Conservation (phyloP, 169 alveolate species). For the Blepharisma undulans region DNA sequence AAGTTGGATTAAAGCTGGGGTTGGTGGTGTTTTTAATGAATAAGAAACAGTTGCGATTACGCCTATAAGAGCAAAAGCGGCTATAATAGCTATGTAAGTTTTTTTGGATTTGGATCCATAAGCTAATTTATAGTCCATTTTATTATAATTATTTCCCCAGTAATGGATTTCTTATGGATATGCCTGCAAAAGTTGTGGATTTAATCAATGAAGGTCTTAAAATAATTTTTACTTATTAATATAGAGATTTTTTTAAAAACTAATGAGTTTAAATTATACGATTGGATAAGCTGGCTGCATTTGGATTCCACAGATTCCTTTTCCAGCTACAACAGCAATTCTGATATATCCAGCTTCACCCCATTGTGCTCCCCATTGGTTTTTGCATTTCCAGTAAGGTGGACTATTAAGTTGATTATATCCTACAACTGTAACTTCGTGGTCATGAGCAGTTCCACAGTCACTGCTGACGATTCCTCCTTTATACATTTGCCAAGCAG, state of each 20-base stretch:
- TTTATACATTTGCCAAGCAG: conserved; percentile 87
- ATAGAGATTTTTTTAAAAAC: not conserved
- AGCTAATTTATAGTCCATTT: not conserved
- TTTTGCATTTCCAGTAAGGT: conserved; percentile 60
- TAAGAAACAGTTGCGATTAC: not conserved
- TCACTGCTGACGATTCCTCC: conserved; percentile 74
- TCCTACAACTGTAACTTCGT: conserved; percentile 82
- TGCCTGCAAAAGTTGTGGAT: not conserved
- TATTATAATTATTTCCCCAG: not conserved
- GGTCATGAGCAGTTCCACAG: conserved; percentile 81
- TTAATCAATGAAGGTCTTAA: too few species aligned
- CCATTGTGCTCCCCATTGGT: conserved; percentile 77
- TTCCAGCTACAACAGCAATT: conserved; percentile 51
- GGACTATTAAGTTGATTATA: conserved; percentile 21
- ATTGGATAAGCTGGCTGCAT: conserved; percentile 2
- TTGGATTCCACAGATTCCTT: conserved; percentile 38
- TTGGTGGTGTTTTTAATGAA: not conserved
- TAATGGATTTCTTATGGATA: not conserved
- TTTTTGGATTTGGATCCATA: not conserved
- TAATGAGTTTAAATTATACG: conserved; percentile 80
- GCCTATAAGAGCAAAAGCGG: conserved; percentile 11
- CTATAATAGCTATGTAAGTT: not conserved
- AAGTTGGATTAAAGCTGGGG: not conserved
- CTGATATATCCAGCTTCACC: conserved; percentile 75
- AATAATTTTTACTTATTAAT: too few species aligned